Base-by-base conservation (phyloP, 345 rosid species). In the Acer saccharum region DNA sequence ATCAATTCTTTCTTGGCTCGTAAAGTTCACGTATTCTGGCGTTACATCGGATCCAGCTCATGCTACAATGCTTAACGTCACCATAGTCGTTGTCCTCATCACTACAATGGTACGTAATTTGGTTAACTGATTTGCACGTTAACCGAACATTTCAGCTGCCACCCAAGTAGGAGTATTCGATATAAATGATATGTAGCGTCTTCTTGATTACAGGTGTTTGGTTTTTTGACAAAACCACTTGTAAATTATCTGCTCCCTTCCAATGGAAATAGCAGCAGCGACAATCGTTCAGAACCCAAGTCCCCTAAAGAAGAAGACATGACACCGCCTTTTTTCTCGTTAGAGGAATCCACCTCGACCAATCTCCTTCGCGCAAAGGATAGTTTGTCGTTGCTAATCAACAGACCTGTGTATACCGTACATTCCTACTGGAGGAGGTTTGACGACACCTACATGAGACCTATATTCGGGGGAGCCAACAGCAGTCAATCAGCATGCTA, bases 341-440 rank as follows among this genome's bases (percentile, higher is more conserved):
- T 86, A 14, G 92, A 90, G 21, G 98, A 85, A 84, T 88, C 97
- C 2, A 81, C 96, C 0, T 20, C 92, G 3, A 88, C 96, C 32
- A 91, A 93, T 83, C 62, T 92, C 77, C 80, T 79, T 21, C 89
- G 93, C 10, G 98, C 97, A 39, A 90, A 91, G 80, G 91, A 87
- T 74, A 89, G 95, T 68, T 80, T 95, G 71, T 78, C 93, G 7
- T 88, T 92, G 94, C 82, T 92, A 12, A 84, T 95, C 5, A 94
- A 89, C 72, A 87, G 93, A 66, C 99, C 98, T 17, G 93, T 88
- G 12, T 90, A 89, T 74, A 95, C 95, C 18, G 82, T 91, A 46
- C 98, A 95, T 82, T 86, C 80, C 74, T 92, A 90, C 84, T 93
- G 99, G 99, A 95, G 91, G 77, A 88, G 84, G 85, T 92, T 95